Evolutionary conservation across 805 yeast genomes (phyloP).

Genomic region (Cyberlindnera mycetangii): DNA sequence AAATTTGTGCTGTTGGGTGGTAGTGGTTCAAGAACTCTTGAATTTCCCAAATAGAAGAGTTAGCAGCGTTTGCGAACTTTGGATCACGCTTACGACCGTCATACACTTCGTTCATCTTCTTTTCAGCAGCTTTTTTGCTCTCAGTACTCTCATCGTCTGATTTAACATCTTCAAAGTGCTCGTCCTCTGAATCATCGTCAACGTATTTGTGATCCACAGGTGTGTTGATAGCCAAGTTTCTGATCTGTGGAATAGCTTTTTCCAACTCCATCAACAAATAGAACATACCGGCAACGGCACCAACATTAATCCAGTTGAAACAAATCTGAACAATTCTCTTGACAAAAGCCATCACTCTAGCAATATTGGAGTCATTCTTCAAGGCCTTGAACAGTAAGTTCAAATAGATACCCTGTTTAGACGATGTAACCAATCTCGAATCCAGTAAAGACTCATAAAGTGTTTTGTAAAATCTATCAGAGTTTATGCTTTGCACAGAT

Average conservation of each 20-base stretch:
- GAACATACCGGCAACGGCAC: conserved; percentile 83
- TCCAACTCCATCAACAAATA: conserved; percentile 68
- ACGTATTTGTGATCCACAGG: conserved; percentile 49
- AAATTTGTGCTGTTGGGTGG: conserved; percentile 88
- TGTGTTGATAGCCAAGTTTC: conserved; percentile 56
- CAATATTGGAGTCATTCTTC: conserved; percentile 57
- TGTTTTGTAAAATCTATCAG: conserved; percentile 79
- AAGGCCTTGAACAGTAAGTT: conserved; percentile 82
- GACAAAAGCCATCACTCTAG: conserved; percentile 82
- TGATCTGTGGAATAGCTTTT: conserved; percentile 60
- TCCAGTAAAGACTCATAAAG: conserved; percentile 88
- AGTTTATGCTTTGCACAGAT: conserved; percentile 49
- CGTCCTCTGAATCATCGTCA: conserved; percentile 40
- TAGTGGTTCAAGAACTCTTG: conserved; percentile 71
- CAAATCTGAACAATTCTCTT: conserved; percentile 87
- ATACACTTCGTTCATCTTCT: conserved; percentile 37
- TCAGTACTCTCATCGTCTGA: conserved; percentile 31
- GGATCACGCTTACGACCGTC: conserved; percentile 94
- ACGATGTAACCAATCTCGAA: conserved; percentile 75
- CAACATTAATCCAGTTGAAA: conserved; percentile 81
- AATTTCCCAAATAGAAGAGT: conserved; percentile 85
- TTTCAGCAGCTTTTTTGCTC: conserved; percentile 6
- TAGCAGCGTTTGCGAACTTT: conserved; percentile 79
- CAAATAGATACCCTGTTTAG: conserved; percentile 90
- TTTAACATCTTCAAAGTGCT: conserved; percentile 32